Evolutionary conservation across 2,329 filamentous ascomycete species (phyloP), one percentile per base, ranked within the genome.

Genomic region (Nemania sp.): DNA sequence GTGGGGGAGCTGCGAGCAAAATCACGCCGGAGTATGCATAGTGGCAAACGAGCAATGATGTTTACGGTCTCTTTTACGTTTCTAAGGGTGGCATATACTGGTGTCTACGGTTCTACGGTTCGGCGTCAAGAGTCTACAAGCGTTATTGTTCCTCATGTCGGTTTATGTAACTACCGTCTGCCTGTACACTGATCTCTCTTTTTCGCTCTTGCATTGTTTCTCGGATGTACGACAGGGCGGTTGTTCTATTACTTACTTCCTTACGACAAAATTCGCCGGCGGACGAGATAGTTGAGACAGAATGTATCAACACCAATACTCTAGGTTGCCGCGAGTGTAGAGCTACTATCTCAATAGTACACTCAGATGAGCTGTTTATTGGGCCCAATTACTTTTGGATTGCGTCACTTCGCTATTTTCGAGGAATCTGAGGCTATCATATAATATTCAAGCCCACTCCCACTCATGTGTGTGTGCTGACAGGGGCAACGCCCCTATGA

Each of bases 401-500:
- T 56, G 32, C 21, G 6, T 17, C 57, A 25, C 39, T 42, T 29
- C 25, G 9, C 39, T 12, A 11, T 52, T 39, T 17, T 12, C 29
- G 39, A 45, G 21, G 29, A 18, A 45, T n/a, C 46, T 57, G 53
- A 57, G 49, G 47, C 17, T 40, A 15, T 50, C 54, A 34, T 59
- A 62, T 54, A 25, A 40, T 40, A 57, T 56, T 40, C 13, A 39
- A 53, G 54, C 48, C 47, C 55, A 58, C 58, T 61, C 43, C 15
- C 55, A 52, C 54, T 32, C 21, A 52, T 62, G 17, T 21, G 25
- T 48, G 39, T 18, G n/a, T 17, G 17, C 35, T 29, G 42, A 51
- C 34, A 47, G 54, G 43, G 56, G 52, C 17, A 50, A 45, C n/a
- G 40, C 20, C 42, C 54, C 45, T 60, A 56, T 57, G 57, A 57